Conservation (phyloP, 1,284 basidiomycete genomes). For the Sporisorium graminicola region DNA sequence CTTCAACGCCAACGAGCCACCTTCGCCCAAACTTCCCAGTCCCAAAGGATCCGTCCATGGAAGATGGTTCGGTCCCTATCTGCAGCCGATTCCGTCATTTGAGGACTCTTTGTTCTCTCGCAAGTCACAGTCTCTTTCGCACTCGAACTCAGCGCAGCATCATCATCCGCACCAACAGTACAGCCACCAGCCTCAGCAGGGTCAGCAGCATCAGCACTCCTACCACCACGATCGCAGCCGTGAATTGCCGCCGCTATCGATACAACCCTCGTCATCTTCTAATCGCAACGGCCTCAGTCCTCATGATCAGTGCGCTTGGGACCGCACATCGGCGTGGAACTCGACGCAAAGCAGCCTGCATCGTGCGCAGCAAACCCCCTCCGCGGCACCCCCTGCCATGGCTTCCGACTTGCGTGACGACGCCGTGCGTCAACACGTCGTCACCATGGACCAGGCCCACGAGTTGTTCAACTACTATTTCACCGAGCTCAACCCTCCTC, state of each 20-base stretch:
- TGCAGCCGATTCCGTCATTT: constrained; percentile 38
- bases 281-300: constrained; percentile 18
- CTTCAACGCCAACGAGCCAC: constrained; percentile 20
- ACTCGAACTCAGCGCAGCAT: constrained; percentile 1
- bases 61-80: constrained; percentile 48
- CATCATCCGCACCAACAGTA: constrained; percentile 9
- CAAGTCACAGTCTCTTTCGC: constrained; percentile 23
- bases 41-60: constrained; percentile 41
- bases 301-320: constrained; percentile 23
- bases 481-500: constrained; percentile 54
- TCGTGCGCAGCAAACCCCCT: constrained; percentile 12
- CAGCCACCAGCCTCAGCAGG: constrained; percentile 5
- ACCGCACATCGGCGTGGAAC: constrained; percentile 31
- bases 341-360: constrained; percentile 18
- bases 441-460: constrained; percentile 36
- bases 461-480: constrained; percentile 46
- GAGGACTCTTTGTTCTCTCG: constrained; percentile 33
- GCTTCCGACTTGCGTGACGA: constrained; percentile 41
- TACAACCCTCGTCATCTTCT: constrained; percentile 13
- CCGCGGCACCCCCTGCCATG: constrained; percentile 4
- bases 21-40: constrained; percentile 36
- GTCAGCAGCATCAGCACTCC: constrained; percentile 13
- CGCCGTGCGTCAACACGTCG: constrained; percentile 35
- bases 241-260: constrained; percentile 31
- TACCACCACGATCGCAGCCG: constrained; percentile 33